Evolutionary conservation across 768 basidiomycete species (phyloP), one percentile per base, ranked within the genome.

Genomic region (Pholiota microspora): DNA sequence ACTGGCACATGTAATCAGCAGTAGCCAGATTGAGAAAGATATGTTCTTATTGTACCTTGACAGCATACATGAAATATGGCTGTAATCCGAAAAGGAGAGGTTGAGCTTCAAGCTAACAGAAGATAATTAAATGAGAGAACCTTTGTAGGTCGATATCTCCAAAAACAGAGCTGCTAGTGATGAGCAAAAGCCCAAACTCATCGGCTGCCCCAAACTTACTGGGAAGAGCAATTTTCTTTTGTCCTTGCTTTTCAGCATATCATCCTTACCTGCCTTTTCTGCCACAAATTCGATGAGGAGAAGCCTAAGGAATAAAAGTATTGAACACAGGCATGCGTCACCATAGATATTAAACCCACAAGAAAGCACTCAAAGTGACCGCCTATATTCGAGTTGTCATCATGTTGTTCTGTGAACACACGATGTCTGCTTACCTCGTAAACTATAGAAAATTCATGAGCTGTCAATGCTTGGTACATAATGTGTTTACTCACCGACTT

Each of bases 41-140:
- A 10, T 32, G n/a, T 13, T 10, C n/a, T 15, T 23, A 32, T 35
- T n/a, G 24, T 59, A 86, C 92, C 76, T 92, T 92, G 65, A 92
- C 69, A 3, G 90, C 85, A 64, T 92, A 86, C 84, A 95, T 90
- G 67, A 96, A 96, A 71, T 95, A 94, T 2, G 88, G 76, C 83
- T 89, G 60, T n/a, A n/a, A n/a, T n/a, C n/a, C n/a, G n/a, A n/a
- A n/a, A n/a, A n/a, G n/a, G n/a, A n/a, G n/a, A 18, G 48, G 42
- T 27, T 49, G 16, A 23, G 45, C n/a, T 35, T 24, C 51, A 12
- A 15, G 46, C 15, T 6, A 50, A 8, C 9, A 25, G 2, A 23
- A 36, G 23, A 36, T 5, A 34, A 48, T 38, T 58, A 23, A 45
- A 27, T n/a, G 9, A 50, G 53, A 59, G 23, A 55, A 83, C 86